Base-by-base conservation (phyloP, 805 yeast species). In the Candida endomychidarum region DNA sequence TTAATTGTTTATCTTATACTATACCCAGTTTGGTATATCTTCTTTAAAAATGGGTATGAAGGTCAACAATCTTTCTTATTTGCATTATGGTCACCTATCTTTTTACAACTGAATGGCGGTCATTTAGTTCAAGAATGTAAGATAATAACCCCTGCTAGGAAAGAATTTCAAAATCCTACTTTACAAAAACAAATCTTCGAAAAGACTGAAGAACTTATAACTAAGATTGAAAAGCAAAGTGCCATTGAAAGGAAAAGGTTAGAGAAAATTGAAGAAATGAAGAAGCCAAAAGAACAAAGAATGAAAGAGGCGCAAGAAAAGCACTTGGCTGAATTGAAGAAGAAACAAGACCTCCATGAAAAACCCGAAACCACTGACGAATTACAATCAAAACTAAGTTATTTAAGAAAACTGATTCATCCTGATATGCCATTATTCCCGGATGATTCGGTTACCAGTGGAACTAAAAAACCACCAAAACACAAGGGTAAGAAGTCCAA, bases 11-110 rank as follows among this genome's bases (percentile, higher is more conserved):
- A 91, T 54, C 45, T 89, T 21, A 6, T 89, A 2, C 41, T 83
- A 30, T 86, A 83, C 67, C 99, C 99, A 8, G 37, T 93, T 0
- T 78, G 88, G 75, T 91, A 88, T 82, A 53, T 93, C 12, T 70
- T 90, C 36, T 70, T 90, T 40, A 91, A 89, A 61, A 78, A 85
- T 20, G 75, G 89, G 9, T 60, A 61, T 25, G 81, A 83, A 48
- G 99, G 97, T 4, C 83, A 87, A 21, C 96, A 93, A 62, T 78
- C 86, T 19, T 54, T 84, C 21, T 52, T 88, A 31, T 83, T 74
- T 64, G 86, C 87, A 0, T 54, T 86, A 34, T 75, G 72, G 71
- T 76, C 84, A 6, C 96, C 96, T 0, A 80, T 84, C 11, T 67
- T 87, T 18, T 76, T 74, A 25, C 76, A 73, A 14, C 59, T 72